Evolutionary conservation across 208 protist species (phyloP).

Genomic region (Wallacemonas sp.): DNA sequence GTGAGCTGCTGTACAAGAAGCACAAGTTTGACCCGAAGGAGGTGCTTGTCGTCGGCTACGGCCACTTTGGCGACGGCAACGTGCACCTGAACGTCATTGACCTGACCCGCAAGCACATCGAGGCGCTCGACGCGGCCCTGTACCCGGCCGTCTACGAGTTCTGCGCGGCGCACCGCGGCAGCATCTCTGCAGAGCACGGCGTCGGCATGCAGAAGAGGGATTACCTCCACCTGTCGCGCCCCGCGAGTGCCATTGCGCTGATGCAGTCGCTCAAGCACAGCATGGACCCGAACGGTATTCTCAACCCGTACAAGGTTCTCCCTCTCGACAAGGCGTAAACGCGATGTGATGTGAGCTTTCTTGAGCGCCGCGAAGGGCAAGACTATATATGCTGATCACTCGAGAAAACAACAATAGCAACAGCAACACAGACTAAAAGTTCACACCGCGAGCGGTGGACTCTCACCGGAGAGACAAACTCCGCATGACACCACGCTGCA

Average conservation of each 20-base stretch:
- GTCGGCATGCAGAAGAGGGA: constrained; percentile 90
- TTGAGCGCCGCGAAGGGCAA: too few relatives aligned
- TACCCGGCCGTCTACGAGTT: constrained; percentile 77
- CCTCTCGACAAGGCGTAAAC: constrained; percentile 17
- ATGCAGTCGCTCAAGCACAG: constrained; percentile 91
- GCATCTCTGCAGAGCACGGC: constrained; percentile 96
- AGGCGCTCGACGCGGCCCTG: constrained; percentile 46
- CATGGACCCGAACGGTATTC: constrained; percentile 95
- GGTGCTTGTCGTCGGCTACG: constrained; percentile 90
- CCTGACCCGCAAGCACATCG: constrained; percentile 44
- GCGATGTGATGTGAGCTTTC: background rate
- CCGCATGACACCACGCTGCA: too few relatives aligned
- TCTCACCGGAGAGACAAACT: too few relatives aligned
- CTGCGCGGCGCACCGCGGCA: constrained; percentile 70
- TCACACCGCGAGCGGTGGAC: too few relatives aligned
- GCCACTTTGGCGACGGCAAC: constrained; percentile 97
- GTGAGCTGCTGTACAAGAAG: constrained; percentile 56
- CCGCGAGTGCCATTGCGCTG: constrained; percentile 57
- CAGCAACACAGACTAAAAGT: too few relatives aligned
- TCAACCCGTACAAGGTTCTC: constrained; percentile 96
- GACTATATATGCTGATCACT: too few relatives aligned
- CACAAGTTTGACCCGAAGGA: constrained; percentile 54
- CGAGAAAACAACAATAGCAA: too few relatives aligned
- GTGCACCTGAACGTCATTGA: constrained; percentile 95
- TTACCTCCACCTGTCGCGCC: constrained; percentile 86